Evolutionary conservation across 2,329 filamentous ascomycete species (phyloP).

Genomic region (Colletotrichum sp.): DNA sequence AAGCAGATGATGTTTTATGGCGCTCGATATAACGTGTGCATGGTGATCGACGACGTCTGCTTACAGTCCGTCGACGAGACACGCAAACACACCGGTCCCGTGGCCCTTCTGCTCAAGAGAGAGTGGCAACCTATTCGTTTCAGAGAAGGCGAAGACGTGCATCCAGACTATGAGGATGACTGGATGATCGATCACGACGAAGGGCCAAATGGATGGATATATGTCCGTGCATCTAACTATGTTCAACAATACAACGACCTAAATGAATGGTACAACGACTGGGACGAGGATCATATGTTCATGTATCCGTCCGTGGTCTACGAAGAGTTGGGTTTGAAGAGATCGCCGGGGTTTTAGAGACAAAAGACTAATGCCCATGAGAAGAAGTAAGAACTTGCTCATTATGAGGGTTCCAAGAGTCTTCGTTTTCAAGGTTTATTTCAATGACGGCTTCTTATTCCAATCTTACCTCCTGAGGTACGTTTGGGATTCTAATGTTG

Average conservation of each 20-base stretch:
- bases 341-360: background rate
- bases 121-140: background rate
- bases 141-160: background rate
- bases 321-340: background rate
- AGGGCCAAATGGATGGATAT: background rate
- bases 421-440: background rate
- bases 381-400: background rate
- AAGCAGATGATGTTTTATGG: background rate
- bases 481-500: fast-evolving
- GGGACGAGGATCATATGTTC: background rate
- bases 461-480: background rate
- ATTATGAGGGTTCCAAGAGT: background rate
- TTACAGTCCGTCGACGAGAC: background rate
- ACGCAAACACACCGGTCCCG: background rate
- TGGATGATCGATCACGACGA: background rate
- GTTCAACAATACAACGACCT: background rate
- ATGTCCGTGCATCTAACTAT: background rate
- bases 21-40: background rate
- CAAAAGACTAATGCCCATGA: background rate
- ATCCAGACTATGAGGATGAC: background rate
- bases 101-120: background rate
- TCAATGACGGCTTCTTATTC: background rate
- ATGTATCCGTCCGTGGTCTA: background rate
- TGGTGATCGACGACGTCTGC: background rate
- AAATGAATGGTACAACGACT: background rate